phyloP scores from a whole-genome alignment of 1,139 yeast species.

The Yamadazyma mexicana region DNA sequence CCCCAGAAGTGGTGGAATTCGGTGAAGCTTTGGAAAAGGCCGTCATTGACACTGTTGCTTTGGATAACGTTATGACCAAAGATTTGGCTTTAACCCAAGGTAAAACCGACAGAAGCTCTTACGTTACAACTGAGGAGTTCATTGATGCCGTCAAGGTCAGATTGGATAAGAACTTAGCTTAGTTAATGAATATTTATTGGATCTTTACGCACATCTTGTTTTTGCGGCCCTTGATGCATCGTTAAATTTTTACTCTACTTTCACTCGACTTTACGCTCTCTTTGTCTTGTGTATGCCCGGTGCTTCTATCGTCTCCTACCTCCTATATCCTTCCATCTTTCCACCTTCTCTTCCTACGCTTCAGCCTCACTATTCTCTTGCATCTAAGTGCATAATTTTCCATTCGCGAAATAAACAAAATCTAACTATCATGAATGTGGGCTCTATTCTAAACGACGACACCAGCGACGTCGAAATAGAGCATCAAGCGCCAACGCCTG shows the following conservation, averaged over 20 bases:
- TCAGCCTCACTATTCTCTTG: neutral
- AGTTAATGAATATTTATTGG: neutral
- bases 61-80: conserved; percentile 78
- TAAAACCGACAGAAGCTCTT: conserved; percentile 59
- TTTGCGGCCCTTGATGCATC: too few species aligned
- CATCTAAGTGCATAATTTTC: neutral
- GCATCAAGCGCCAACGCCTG: conserved; percentile 1
- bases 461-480: conserved; percentile 25
- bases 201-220: too few species aligned
- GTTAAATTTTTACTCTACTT: neutral
- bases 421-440: conserved; percentile 39
- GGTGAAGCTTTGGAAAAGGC: conserved; percentile 68
- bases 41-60: conserved; percentile 72
- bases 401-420: neutral
- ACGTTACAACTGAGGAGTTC: conserved; percentile 76
- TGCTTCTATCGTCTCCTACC: too few species aligned
- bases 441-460: conserved; percentile 47
- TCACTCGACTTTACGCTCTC: neutral
- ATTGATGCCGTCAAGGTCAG: conserved; percentile 56
- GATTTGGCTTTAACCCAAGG: conserved; percentile 79
- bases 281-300: too few species aligned
- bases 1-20: conserved; percentile 69
- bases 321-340: too few species aligned
- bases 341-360: conserved; percentile 1
- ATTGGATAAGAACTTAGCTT: conserved; percentile 9